Percentiles rank a stretch among this genome's conserved stretches.
Evolutionary conservation across 2,329 filamentous ascomycete genomes (phyloP).

Genomic region (Apiospora rasikravindrae): DNA sequence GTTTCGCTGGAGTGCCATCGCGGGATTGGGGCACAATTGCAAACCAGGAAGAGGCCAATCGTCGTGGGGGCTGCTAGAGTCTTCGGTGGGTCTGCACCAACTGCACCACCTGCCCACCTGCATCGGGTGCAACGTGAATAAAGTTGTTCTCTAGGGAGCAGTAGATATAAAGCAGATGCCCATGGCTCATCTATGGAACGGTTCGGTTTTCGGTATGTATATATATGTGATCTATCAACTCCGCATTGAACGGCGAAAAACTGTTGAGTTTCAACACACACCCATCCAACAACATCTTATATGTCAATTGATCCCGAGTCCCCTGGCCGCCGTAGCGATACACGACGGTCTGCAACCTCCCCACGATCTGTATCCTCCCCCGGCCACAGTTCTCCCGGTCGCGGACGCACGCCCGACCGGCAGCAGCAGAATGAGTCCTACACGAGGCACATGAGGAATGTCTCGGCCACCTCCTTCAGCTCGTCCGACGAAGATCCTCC

Average conservation of each 20-base stretch:
- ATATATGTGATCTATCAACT: neutral
- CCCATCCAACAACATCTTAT: neutral
- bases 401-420: neutral
- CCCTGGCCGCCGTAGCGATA: neutral
- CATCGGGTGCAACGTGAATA: neutral
- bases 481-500: slow-evolving; percentile 2
- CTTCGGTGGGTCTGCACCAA: slow-evolving; percentile 1
- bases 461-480: slow-evolving; percentile 2
- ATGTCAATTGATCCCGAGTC: neutral
- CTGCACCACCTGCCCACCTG: neutral
- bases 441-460: neutral
- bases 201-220: neutral
- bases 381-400: neutral
- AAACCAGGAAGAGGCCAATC: neutral
- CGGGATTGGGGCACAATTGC: neutral
- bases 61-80: slow-evolving; percentile 4
- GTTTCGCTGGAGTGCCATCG: neutral
- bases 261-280: neutral
- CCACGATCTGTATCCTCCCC: neutral
- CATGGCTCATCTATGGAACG: neutral
- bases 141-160: neutral
- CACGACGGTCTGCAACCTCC: neutral
- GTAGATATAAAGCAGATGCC: neutral
- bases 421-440: neutral
- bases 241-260: neutral